Conservation (phyloP, 1,284 basidiomycete genomes). For the Trichosporon sp. region DNA sequence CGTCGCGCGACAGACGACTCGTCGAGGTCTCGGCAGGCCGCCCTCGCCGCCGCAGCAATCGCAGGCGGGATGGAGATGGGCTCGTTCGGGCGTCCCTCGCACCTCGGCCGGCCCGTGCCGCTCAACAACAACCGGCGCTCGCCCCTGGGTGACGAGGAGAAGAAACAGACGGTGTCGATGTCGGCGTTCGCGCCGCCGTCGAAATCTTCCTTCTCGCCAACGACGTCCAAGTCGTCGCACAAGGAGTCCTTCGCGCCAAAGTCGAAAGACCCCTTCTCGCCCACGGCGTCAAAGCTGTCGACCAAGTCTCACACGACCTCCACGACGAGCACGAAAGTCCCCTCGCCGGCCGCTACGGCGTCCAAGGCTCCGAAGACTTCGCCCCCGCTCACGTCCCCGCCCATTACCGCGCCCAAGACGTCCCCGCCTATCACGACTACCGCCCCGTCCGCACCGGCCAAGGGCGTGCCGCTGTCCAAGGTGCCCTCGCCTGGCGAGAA, state of each 20-base stretch:
- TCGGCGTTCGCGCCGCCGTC: not conserved
- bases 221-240: not conserved
- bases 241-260: not conserved
- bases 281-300: not conserved
- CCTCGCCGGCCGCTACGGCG: not conserved
- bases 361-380: not conserved
- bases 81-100: slow-evolving; percentile 26
- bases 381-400: too few species aligned
- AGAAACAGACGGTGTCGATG: too few species aligned
- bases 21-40: slow-evolving; percentile 21
- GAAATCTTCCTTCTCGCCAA: not conserved
- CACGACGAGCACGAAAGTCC: not conserved
- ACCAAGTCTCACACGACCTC: not conserved
- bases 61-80: slow-evolving; percentile 32
- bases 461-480: not conserved
- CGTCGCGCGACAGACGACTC: slow-evolving; percentile 17
- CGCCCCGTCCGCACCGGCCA: not conserved
- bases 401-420: too few species aligned
- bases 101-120: slow-evolving; percentile 9
- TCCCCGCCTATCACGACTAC: too few species aligned
- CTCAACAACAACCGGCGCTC: slow-evolving; percentile 11
- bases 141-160: not conserved
- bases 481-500: slow-evolving; percentile 20
- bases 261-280: not conserved
- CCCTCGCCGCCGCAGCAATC: slow-evolving; percentile 31